Conservation (phyloP, 2,329 filamentous ascomycete genomes). For the Pseudocercospora vitis region DNA sequence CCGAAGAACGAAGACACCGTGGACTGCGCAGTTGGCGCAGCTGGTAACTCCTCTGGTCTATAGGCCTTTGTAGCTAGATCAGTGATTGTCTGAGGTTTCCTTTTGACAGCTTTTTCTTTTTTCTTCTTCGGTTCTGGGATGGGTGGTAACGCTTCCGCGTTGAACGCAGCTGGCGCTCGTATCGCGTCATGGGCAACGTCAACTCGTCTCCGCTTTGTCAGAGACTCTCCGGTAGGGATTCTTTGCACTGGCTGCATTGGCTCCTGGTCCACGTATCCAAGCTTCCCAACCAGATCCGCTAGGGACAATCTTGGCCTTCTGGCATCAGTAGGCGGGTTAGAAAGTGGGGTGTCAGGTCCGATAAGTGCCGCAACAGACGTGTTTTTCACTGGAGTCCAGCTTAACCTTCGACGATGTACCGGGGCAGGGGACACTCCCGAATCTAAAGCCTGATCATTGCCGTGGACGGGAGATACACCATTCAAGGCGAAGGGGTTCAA, state of each 20-base stretch:
- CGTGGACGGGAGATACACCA: background rate
- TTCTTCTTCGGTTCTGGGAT: constrained; percentile 36
- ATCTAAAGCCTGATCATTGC: background rate
- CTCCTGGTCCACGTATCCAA: constrained; percentile 17
- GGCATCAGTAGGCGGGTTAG: background rate
- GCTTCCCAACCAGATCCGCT: constrained; percentile 18
- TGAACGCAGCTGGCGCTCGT: constrained; percentile 2
- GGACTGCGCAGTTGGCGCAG: constrained; percentile 23
- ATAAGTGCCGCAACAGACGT: background rate
- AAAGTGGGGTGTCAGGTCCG: background rate
- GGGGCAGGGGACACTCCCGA: background rate
- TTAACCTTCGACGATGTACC: constrained; percentile 20
- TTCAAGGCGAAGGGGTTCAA: background rate
- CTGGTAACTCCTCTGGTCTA: constrained; percentile 37
- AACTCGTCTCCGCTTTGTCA: constrained; percentile 22
- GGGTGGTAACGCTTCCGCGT: background rate
- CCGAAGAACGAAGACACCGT: constrained; percentile 50
- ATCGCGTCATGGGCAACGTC: constrained; percentile 22
- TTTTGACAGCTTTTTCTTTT: constrained; percentile 51
- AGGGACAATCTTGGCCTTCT: constrained; percentile 14
- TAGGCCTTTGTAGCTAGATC: constrained; percentile 74
- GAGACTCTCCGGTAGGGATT: constrained; percentile 16
- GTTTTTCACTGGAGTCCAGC: constrained; percentile 27
- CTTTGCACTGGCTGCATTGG: background rate
- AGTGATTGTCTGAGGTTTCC: constrained; percentile 75